Base-by-base conservation (phyloP, 179 eudicot species). In the Silene coronaria region DNA sequence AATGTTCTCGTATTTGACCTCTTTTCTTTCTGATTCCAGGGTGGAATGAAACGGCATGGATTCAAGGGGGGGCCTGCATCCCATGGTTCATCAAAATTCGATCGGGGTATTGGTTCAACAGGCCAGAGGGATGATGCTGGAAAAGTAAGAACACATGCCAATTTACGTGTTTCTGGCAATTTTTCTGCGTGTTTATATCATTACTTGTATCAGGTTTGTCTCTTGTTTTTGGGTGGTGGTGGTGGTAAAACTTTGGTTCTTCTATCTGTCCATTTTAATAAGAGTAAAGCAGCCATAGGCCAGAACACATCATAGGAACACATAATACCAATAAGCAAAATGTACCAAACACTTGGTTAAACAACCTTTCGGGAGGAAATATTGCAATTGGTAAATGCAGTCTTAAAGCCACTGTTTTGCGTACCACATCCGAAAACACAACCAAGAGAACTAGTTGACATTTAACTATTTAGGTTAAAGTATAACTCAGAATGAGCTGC, bases 91-190 rank as follows among this genome's bases (percentile, higher is more conserved):
- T 95, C 98, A 32, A 77, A 82, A 79, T 89, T 91, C 38, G 96
- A 92, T 82, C 88, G 99, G 69, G 87, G 97, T 85, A 71, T 77
- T 82, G 99, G 99, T 72, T 92, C 97, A 74, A 90, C 93, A 21
- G 97, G 99, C 79, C 99, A 89, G 77, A 89, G 99, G 86, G 97
- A 91, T 85, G 94, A 93, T 76, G 91, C 98, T 72, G 99, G 99
- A 75, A 92, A 36, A 88, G 98, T 94, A 83, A 78, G 78, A 74
- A 70, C 45, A 27, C 38, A 3, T 53, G 62, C 45, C 53, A 71
- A 53, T 1, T 27, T 58, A 17, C 6, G 42, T 16, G 62, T 71
- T 53, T 42, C 57, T 69, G 34, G 55, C 51, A 21, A 16, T 69
- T 69, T 19, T 36, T 69, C 8, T 69, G 3, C 12, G 30, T 69